phyloP scores from a whole-genome alignment of 805 yeast genomes.

The Hanseniaspora clermontiae region DNA sequence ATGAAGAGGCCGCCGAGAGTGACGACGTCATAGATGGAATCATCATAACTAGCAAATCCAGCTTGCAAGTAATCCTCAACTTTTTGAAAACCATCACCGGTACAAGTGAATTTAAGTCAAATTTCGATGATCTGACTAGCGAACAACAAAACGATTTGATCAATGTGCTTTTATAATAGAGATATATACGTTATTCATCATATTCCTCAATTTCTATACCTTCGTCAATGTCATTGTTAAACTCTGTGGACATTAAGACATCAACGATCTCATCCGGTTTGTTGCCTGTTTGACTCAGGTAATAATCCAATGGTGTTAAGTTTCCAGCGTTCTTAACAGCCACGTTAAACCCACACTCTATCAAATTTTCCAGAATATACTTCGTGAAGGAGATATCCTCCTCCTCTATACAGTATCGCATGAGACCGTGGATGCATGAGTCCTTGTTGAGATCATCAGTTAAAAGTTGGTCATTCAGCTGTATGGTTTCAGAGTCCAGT shows the following conservation, averaged over 20 bases:
- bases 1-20: conserved; percentile 26
- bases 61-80: neutral
- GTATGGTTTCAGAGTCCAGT: conserved; percentile 51
- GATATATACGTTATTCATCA: neutral
- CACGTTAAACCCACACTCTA: conserved; percentile 89
- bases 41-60: neutral
- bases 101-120: neutral
- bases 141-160: neutral
- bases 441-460: conserved; percentile 51
- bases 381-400: conserved; percentile 60
- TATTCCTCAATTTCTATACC: conserved; percentile 26
- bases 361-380: conserved; percentile 61
- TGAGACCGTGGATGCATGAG: conserved; percentile 84
- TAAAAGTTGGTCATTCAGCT: conserved; percentile 22
- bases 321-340: conserved; percentile 46
- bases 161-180: neutral
- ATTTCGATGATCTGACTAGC: neutral
- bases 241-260: conserved; percentile 47
- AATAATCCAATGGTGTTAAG: conserved; percentile 64
- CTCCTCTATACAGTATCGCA: conserved; percentile 59
- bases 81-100: neutral
- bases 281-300: conserved; percentile 28
- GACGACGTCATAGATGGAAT: conserved; percentile 26
- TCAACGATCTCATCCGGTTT: conserved; percentile 47
- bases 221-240: conserved; percentile 44